Evolutionary conservation across 2,329 filamentous ascomycete species (phyloP).

Genomic region (Xylariaceae sp.): DNA sequence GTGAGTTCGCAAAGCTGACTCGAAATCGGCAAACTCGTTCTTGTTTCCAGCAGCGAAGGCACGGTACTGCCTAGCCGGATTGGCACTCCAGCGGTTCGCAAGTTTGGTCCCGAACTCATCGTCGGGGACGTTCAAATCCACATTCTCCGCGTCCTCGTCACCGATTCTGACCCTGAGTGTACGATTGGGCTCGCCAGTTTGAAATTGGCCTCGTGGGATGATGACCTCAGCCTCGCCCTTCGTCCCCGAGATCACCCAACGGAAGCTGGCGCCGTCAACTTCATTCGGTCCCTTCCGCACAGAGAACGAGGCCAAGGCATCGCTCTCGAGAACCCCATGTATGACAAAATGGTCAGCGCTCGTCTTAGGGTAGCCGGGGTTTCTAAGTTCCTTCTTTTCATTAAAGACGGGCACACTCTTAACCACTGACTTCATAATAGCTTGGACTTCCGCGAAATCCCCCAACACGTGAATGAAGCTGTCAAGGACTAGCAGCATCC

Average conservation of each 20-base stretch:
- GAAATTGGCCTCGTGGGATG: slow-evolving; percentile 17
- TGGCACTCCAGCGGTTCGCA: slow-evolving; percentile 14
- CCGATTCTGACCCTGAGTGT: slow-evolving; percentile 21
- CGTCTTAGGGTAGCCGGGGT: slow-evolving; percentile 26
- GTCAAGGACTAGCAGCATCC: slow-evolving; percentile 29
- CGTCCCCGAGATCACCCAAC: slow-evolving; percentile 38
- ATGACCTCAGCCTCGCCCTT: slow-evolving; percentile 35
- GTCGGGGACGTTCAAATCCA: slow-evolving; percentile 8
- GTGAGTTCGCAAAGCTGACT: slow-evolving; percentile 23
- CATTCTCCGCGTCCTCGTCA: slow-evolving; percentile 7
- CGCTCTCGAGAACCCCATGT: slow-evolving; percentile 32
- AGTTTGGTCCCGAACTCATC: slow-evolving; percentile 7
- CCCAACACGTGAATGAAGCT: slow-evolving; percentile 34
- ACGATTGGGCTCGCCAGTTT: slow-evolving; percentile 9
- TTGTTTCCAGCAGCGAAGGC: slow-evolving; percentile 23
- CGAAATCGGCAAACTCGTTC: slow-evolving; percentile 18
- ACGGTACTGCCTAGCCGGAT: slow-evolving; percentile 21
- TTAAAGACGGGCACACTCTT: slow-evolving; percentile 22
- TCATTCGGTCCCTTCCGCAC: slow-evolving; percentile 21
- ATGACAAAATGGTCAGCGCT: slow-evolving; percentile 35
- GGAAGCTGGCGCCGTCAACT: slow-evolving; percentile 23
- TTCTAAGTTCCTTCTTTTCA: slow-evolving; percentile 19
- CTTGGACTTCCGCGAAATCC: slow-evolving; percentile 26
- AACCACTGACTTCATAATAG: slow-evolving; percentile 27
- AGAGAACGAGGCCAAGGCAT: slow-evolving; percentile 30